These are phyloP conservation scores for Ascosphaera acerosa DNA, from an alignment of 2,329 filamentous ascomycete species.

Conservation along the genomic window DNA sequence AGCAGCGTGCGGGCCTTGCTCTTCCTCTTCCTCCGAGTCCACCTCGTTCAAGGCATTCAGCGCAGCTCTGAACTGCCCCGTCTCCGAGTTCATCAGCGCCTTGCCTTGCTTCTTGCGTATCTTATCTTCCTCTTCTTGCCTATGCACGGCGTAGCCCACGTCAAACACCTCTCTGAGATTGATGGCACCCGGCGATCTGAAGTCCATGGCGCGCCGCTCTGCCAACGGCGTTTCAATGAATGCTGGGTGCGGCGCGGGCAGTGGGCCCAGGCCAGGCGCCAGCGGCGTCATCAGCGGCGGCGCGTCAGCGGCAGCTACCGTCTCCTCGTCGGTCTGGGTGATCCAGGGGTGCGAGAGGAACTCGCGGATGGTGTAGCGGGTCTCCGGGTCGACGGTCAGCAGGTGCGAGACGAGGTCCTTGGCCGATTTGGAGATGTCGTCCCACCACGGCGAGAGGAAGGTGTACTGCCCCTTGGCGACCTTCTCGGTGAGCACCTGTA, in stretches of 20 bases:
- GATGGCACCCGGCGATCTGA: slow-evolving; percentile 86
- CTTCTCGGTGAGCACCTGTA: slow-evolving; percentile 83
- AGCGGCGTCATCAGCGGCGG: slow-evolving; percentile 78
- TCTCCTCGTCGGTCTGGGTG: slow-evolving; percentile 44
- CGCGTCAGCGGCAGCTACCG: slow-evolving; percentile 41
- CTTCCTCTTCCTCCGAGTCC: slow-evolving; percentile 40
- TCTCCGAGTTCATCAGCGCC: slow-evolving; percentile 25
- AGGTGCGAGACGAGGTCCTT: slow-evolving; percentile 79
- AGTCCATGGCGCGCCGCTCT: slow-evolving; percentile 34
- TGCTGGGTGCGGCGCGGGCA: slow-evolving; percentile 75
- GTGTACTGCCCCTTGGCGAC: slow-evolving; percentile 62
- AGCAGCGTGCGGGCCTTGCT: no score
- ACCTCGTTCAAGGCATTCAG: slow-evolving; percentile 40
- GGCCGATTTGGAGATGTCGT: slow-evolving; percentile 81
- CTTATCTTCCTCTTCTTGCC: slow-evolving; percentile 89
- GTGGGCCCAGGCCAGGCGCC: slow-evolving; percentile 94
- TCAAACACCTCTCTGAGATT: slow-evolving; percentile 95
- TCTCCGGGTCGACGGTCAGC: slow-evolving; percentile 50
- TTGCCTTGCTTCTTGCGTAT: slow-evolving; percentile 54
- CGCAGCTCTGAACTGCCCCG: slow-evolving; percentile 33
- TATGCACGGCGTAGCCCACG: slow-evolving; percentile 89
- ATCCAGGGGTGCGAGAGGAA: slow-evolving; percentile 71
- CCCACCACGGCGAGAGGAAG: slow-evolving; percentile 97
- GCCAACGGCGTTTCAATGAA: no score
- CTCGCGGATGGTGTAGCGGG: slow-evolving; percentile 55